phyloP scores from a whole-genome alignment of 2,329 filamentous ascomycete species.

The Sporothrix humicola region DNA sequence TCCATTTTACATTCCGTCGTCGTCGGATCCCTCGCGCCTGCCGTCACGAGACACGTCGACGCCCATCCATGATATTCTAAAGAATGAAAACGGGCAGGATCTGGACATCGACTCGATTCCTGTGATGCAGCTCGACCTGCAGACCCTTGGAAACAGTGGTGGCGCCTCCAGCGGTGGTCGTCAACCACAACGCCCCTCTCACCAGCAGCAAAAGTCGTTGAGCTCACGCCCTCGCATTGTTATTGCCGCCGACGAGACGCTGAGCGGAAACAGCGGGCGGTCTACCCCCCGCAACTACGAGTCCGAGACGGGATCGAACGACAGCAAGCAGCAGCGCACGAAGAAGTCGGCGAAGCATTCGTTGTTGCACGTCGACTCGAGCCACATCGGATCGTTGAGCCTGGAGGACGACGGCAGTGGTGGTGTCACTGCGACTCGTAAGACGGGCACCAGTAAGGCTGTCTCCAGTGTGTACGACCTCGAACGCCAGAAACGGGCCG shows the following conservation, averaged over 20 bases:
- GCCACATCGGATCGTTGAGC: slow-evolving; percentile 74
- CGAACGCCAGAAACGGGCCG: slow-evolving; percentile 74
- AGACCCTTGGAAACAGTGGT: slow-evolving; percentile 51
- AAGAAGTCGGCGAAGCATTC: slow-evolving; percentile 60
- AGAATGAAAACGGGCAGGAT: slow-evolving; percentile 74
- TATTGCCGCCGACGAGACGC: slow-evolving; percentile 75
- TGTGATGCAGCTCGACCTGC: slow-evolving; percentile 88
- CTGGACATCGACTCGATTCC: slow-evolving; percentile 94
- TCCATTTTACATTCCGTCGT: slow-evolving; percentile 83
- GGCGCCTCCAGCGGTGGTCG: slow-evolving; percentile 23
- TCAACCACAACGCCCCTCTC: slow-evolving; percentile 42
- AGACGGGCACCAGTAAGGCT: background rate
- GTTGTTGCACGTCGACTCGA: slow-evolving; percentile 85
- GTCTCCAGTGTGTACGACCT: slow-evolving; percentile 56
- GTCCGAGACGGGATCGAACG: slow-evolving; percentile 58
- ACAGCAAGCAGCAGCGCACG: slow-evolving; percentile 49
- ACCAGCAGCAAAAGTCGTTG: slow-evolving; percentile 42
- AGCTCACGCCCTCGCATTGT: slow-evolving; percentile 63
- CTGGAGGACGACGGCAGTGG: slow-evolving; percentile 60
- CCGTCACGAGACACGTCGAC: slow-evolving; percentile 64
- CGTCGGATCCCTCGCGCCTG: slow-evolving; percentile 43
- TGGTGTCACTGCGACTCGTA: slow-evolving; percentile 31
- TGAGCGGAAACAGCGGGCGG: slow-evolving; percentile 48
- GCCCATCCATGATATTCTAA: slow-evolving; percentile 77
- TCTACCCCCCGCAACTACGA: slow-evolving; percentile 60